Conservation (phyloP, 176 grass and related monocot species). For the Guadua angustifolia region DNA sequence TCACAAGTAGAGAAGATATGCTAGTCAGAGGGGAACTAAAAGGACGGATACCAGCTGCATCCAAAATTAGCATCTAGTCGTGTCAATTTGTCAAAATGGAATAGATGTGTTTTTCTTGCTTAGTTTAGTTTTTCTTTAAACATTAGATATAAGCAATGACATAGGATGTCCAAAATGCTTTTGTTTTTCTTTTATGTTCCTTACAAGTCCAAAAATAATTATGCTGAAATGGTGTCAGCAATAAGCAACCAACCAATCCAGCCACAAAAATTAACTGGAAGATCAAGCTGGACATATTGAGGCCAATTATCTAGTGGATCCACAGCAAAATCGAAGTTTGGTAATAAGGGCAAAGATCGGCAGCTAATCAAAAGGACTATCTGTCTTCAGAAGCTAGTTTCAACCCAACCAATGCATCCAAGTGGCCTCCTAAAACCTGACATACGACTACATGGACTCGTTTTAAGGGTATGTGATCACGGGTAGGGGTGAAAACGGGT, state of each 20-base stretch:
- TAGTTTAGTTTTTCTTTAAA: not conserved
- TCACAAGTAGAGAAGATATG: not conserved
- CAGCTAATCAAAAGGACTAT: not conserved
- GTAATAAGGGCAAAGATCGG: not conserved
- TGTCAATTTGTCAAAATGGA: not conserved
- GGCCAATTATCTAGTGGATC: not conserved
- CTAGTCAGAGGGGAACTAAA: not conserved
- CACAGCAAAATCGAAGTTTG: not conserved
- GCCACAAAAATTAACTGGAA: not conserved
- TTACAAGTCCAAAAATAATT: not conserved
- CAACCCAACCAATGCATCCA: too few species aligned
- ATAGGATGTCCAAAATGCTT: not conserved
- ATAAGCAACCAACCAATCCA: not conserved
- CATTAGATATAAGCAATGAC: not conserved
- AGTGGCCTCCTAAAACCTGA: too few species aligned
- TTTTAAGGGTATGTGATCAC: too few species aligned
- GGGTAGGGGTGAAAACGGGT: too few species aligned
- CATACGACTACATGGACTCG: too few species aligned
- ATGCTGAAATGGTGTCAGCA: not conserved
- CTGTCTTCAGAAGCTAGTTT: not conserved
- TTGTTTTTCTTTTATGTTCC: not conserved
- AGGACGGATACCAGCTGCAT: not conserved
- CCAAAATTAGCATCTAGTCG: not conserved
- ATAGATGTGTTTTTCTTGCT: not conserved
- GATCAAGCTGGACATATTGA: not conserved